Evolutionary conservation across 2,329 filamentous ascomycete species (phyloP), one percentile per base, ranked within the genome.

Genomic region (Sporothrix brasiliensis): DNA sequence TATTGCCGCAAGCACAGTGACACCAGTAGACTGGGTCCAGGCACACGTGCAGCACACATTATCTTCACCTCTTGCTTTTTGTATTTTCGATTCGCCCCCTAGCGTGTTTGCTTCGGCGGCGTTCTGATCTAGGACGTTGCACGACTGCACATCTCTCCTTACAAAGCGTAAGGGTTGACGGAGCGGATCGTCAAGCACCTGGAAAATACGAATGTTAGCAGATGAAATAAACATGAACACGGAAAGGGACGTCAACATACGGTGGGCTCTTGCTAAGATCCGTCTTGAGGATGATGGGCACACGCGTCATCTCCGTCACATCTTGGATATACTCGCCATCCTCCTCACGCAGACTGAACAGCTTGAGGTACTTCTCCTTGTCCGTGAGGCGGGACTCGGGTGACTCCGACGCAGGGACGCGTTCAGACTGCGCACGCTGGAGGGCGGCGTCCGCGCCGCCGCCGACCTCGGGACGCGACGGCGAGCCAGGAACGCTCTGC

Each of bases 191-290:
- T 93, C 80, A 94, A 81, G 84, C 91, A 94, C 76, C 91, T 93
- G 65, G 19, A 75, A 50, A 50, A 19, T 86, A 80, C 9, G 34
- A 34, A 34, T 34, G 86, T 82, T 77, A 75, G 71, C 16, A 66
- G 11, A 16, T 3, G 2, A 30, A 24, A 30, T 19, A 47, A n/a
- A 4, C 41, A 39, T n/a, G 39, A 30, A 9, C 7, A 50, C 1
- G n/a, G 34, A 34, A 34, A 16, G 30, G 30, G 63, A 94, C 6
- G 34, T 9, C 34, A 34, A 7, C 95, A 89, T 91, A 99, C 94
- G 95, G 95, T 83, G 95, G 95, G 84, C 94, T 98, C 92, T 99
- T 99, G 83, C 87, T 92, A 77, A 99, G 87, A 83, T 99, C 95
- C 74, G 95, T 98, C 89, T 97, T 98, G 77, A 99, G 83, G 79